A percentile compares a stretch with the other conserved stretches of the same genome.
phyloP scores from a whole-genome alignment of 257 asterid genomes.

The Catharanthus roseus region DNA sequence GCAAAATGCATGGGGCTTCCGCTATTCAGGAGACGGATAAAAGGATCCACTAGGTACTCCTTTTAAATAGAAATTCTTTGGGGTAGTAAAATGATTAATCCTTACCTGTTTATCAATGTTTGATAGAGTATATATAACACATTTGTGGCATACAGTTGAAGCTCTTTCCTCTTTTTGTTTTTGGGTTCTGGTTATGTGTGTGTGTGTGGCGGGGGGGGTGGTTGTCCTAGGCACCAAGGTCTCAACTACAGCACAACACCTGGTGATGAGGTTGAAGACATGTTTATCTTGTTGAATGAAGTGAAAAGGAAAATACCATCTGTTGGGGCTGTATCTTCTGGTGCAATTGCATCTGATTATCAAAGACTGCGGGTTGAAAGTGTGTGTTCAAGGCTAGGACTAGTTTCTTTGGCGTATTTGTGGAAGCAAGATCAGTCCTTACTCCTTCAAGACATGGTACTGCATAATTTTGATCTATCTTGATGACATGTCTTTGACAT shows the following conservation, averaged over 20 bases:
- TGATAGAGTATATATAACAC: not conserved
- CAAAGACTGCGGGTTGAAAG: slow-evolving; percentile 94
- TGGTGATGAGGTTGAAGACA: slow-evolving; percentile 99
- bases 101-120: not conserved
- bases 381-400: slow-evolving; percentile 91
- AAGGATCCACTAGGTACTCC: slow-evolving; percentile 82
- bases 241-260: slow-evolving; percentile 82
- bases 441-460: slow-evolving; percentile 86
- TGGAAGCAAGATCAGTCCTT: slow-evolving; percentile 92
- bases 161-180: not conserved
- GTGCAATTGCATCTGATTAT: slow-evolving; percentile 97
- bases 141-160: not conserved
- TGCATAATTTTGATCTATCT: slow-evolving; percentile 9
- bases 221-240: slow-evolving; percentile 53
- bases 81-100: not conserved
- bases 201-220: slow-evolving; percentile 2
- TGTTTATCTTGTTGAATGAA: slow-evolving; percentile 78
- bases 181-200: not conserved
- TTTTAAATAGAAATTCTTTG: slow-evolving; percentile 17
- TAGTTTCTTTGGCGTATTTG: slow-evolving; percentile 83
- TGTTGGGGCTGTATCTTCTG: slow-evolving; percentile 80
- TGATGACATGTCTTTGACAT: slow-evolving; percentile 4
- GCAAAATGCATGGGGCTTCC: slow-evolving; percentile 94
- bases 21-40: slow-evolving; percentile 84
- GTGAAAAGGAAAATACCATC: slow-evolving; percentile 78